A percentile compares a stretch with the other conserved stretches of the same genome.
Conservation (phyloP, 371 early-diverging fungal genomes). For the Apophysomyces ossiformis region DNA sequence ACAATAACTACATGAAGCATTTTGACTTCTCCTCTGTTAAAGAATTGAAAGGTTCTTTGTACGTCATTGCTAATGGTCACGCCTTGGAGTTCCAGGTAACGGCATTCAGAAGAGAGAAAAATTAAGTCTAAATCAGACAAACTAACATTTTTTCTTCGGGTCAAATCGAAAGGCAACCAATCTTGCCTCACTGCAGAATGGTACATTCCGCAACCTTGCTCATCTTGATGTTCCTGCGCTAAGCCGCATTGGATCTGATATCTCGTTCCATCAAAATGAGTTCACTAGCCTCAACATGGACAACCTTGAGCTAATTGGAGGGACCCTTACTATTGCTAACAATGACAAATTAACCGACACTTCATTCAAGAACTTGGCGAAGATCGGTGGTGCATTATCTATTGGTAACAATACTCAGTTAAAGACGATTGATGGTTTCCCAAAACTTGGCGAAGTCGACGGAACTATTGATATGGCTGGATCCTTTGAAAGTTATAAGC, state of each 20-base stretch:
- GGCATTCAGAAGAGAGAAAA: not conserved
- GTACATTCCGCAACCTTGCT: conserved; percentile 49
- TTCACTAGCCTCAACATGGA: conserved; percentile 42
- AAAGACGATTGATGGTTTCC: conserved; percentile 51
- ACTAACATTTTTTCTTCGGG: conserved; percentile 8
- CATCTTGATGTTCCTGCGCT: conserved; percentile 42
- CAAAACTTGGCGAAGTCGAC: conserved; percentile 46
- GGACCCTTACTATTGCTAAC: conserved; percentile 57
- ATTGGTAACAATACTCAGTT: conserved; percentile 64
- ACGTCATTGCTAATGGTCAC: conserved; percentile 50
- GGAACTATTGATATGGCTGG: conserved; percentile 62
- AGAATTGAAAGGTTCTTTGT: conserved; percentile 41
- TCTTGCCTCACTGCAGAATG: conserved; percentile 36
- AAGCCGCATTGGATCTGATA: conserved; percentile 34
- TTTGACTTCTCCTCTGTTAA: conserved; percentile 51
- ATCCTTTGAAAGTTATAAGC: conserved; percentile 41
- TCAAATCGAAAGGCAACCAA: conserved; percentile 31
- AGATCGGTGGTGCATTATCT: conserved; percentile 59
- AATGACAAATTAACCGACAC: conserved; percentile 53
- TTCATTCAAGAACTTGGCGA: conserved; percentile 51
- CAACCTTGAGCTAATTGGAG: conserved; percentile 47
- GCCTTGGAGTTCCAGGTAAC: conserved; percentile 35
- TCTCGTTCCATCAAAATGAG: conserved; percentile 61
- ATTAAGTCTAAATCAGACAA: not conserved
- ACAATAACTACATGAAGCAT: conserved; percentile 53